phyloP scores from a whole-genome alignment of 2,329 filamentous ascomycete genomes.

The Amylocarpus encephaloides region DNA sequence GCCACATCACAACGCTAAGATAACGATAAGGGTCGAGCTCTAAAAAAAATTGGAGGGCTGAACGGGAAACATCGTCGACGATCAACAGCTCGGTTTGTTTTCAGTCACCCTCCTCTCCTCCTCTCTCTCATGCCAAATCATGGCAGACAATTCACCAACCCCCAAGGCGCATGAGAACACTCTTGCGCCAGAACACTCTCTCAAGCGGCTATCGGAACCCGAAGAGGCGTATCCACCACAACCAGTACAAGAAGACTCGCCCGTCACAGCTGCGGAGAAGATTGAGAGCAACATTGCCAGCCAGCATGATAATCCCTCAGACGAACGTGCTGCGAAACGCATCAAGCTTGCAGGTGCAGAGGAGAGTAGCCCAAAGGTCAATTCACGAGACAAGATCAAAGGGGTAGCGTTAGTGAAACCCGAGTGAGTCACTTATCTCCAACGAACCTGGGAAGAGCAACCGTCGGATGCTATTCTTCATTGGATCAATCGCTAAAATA shows the following conservation, averaged over 20 bases:
- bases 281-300: slow-evolving; percentile 22
- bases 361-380: slow-evolving; percentile 6
- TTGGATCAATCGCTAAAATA: not conserved
- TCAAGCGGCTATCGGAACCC: slow-evolving; percentile 24
- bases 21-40: slow-evolving; percentile 23
- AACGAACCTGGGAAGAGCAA: not conserved
- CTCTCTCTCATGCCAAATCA: not conserved
- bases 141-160: slow-evolving; percentile 13
- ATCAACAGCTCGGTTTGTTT: not conserved
- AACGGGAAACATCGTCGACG: not conserved
- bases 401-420: slow-evolving; percentile 30
- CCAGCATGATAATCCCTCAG: slow-evolving; percentile 28
- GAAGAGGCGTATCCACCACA: slow-evolving; percentile 21
- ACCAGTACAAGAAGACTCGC: slow-evolving; percentile 26
- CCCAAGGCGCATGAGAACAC: slow-evolving; percentile 8
- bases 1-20: slow-evolving; percentile 21
- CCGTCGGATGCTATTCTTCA: not conserved
- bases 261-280: slow-evolving; percentile 29
- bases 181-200: slow-evolving; percentile 21
- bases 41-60: not conserved
- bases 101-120: not conserved
- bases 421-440: slow-evolving; percentile 23
- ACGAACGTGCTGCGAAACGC: slow-evolving; percentile 50
- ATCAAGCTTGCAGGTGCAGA: slow-evolving; percentile 43
- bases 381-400: slow-evolving; percentile 25